Base-by-base conservation (phyloP, 2,329 filamentous ascomycete genomes). In the Colletotrichum sp. region DNA sequence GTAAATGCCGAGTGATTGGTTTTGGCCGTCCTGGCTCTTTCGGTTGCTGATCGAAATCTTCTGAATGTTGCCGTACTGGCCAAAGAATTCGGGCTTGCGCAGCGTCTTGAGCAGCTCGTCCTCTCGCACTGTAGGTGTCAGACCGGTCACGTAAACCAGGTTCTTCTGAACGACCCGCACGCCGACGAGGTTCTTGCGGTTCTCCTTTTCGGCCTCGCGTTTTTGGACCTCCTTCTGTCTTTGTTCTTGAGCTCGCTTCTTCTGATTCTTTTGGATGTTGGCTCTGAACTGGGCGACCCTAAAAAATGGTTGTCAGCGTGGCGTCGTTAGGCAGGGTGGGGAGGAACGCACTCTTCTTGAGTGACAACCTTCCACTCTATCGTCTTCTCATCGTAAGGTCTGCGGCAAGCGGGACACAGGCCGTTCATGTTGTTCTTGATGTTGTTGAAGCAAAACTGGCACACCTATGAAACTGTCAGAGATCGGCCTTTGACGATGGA, bases 401-500 rank as follows among this genome's bases (percentile, higher is more conserved):
- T 92, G 86, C 97, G 93, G 85, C 97, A 99, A 80, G 98, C 98
- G n/a, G 97, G 97, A 85, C 97, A 99, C 74, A 98, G 91, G 44
- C 96, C 96, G 83, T 98, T 99, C 91, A 98, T 96, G 81, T 98
- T 98, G 81, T 95, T 98, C 87, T 98, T 98, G 85, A 99, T 98
- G 85, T 99, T 99, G 87, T 99, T 98, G 89, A 96, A 99, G 88
- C 97, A 99, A 87, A 99, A 99, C 89, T 99, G 98, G 86, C 97
- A 99, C 84, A 99, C 96, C 96, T 98, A 82, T 62, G 28, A 69
- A 64, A 69, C 70, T 13, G 71, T 76, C 34, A 76, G 65, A 69
- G 24, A 60, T 73, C 57, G 59, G 59, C 16, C 44, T 16, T 69
- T 34, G 70, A 30, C 28, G n/a, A 16, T 24, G 39, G 2, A 21